Base-by-base conservation (phyloP, 2,329 filamentous ascomycete genomes). In the Hypoxylon sp. region DNA sequence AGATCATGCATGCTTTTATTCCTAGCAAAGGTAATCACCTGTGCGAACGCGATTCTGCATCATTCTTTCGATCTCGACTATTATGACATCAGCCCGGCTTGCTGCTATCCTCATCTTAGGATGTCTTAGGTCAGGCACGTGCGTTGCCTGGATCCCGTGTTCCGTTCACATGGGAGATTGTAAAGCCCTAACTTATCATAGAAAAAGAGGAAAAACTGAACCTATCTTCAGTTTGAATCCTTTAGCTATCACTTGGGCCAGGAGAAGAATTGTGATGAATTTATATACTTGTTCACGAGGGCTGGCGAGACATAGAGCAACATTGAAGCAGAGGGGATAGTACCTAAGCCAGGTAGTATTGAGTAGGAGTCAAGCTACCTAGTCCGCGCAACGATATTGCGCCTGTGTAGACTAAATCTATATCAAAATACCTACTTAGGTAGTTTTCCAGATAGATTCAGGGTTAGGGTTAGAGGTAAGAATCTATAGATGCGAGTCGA, bases 81-180 rank as follows among this genome's bases (percentile, higher is more conserved):
- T 57, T 57, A 70, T 70, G 65, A 70, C 67, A 63, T 65, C 60
- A 61, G 58, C 29, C 29, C 60, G 54, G 21, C 16, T 30, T 21
- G 57, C 43, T 14, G 21, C 19, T 58, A 58, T 61, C 41, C 50
- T 60, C 34, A 51, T 50, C 41, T 14, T 58, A 12, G 30, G 37
- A 16, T 61, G 27, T 25, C 30, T 14, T 52, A 21, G 2, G 41
- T 16, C 21, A 41, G 39, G 56, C 67, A 68, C 67, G 61, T 70
- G 64, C 60, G 16, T 16, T 53, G 30, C 21, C 32, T 61, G 37
- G 55, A 56, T 67, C 63, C 52, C 45, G 57, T 69, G 63, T 25
- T 45, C 11, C 21, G 45, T 53, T 61, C 60, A 57, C 57, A 67
- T 69, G 67, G 32, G 43, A 61, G 23, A 34, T 30, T n/a, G 41